Percentiles rank a stretch among this genome's conserved stretches.
These are phyloP conservation scores for Dalechampia spathulata DNA, from an alignment of 441 rosid species.

Conservation along the genomic window DNA sequence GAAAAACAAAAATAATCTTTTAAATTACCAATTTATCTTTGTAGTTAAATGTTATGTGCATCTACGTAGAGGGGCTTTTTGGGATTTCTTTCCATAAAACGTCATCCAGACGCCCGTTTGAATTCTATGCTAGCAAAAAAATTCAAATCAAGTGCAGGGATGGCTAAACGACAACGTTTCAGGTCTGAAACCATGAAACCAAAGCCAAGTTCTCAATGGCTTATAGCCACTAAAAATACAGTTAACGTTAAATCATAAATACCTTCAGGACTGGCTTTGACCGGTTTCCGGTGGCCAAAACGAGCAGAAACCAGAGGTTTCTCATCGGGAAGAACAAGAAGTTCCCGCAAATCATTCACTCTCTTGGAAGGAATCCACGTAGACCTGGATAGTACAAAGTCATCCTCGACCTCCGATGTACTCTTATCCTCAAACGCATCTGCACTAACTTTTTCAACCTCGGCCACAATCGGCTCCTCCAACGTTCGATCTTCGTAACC, in stretches of 20 bases:
- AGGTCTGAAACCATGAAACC: too few relatives aligned
- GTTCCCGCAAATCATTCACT: slow-evolving; percentile 26
- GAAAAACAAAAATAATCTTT: too few relatives aligned
- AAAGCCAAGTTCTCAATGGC: too few relatives aligned
- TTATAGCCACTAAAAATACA: too few relatives aligned
- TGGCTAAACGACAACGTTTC: slow-evolving; percentile 10
- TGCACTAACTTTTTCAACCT: neutral
- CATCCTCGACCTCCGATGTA: slow-evolving; percentile 24
- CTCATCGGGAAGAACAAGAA: slow-evolving; percentile 28
- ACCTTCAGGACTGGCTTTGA: slow-evolving; percentile 61
- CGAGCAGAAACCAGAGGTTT: slow-evolving; percentile 53
- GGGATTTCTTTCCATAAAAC: too few relatives aligned
- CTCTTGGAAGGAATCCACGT: slow-evolving; percentile 27
- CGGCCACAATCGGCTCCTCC: slow-evolving; percentile 5
- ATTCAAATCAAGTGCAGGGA: neutral
- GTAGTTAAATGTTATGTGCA: too few relatives aligned
- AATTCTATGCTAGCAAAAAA: neutral
- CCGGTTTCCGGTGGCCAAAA: slow-evolving; percentile 48
- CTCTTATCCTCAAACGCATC: slow-evolving; percentile 28
- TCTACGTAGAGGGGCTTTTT: too few relatives aligned
- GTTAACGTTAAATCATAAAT: neutral
- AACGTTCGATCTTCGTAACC: neutral
- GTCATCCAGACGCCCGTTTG: slow-evolving; percentile 8
- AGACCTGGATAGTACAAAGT: slow-evolving; percentile 27
- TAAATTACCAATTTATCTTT: too few relatives aligned